Evolutionary conservation across 1,284 basidiomycete genomes (phyloP).

Genomic region (Leccinum pachyderme): DNA sequence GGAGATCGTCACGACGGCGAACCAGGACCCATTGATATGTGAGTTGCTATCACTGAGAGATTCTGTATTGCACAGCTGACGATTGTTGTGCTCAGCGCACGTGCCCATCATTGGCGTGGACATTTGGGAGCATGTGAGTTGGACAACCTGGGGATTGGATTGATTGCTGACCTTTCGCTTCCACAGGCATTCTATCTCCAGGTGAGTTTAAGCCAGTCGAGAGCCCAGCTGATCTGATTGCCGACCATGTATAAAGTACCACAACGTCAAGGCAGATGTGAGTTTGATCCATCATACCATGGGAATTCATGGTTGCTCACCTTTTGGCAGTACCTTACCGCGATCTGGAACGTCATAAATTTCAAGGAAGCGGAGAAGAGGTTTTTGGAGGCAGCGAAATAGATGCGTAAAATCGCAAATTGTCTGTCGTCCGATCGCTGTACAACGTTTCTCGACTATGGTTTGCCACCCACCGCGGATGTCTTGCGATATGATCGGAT

Average conservation of each 20-base stretch:
- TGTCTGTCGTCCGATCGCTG: slow-evolving; percentile 4
- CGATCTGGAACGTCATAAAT: slow-evolving; percentile 84
- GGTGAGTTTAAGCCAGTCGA: slow-evolving; percentile 24
- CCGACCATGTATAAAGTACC: slow-evolving; percentile 59
- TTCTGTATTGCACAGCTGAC: slow-evolving; percentile 9
- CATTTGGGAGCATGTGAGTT: slow-evolving; percentile 89
- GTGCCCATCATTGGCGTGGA: slow-evolving; percentile 93
- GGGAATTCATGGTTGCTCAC: slow-evolving; percentile 1
- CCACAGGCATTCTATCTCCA: slow-evolving; percentile 75
- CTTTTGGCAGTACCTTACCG: slow-evolving; percentile 66
- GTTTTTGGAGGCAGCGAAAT: slow-evolving; percentile 50
- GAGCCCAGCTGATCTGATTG: neutral
- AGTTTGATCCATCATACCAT: slow-evolving; percentile 34
- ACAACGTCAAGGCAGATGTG: slow-evolving; percentile 89
- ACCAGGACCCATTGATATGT: slow-evolving; percentile 94
- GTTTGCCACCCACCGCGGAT: neutral
- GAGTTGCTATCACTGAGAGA: slow-evolving; percentile 22
- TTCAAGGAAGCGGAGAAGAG: slow-evolving; percentile 79
- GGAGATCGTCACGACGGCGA: slow-evolving; percentile 88
- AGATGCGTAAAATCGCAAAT: slow-evolving; percentile 5
- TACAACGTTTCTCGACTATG: slow-evolving; percentile 1
- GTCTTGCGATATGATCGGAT: neutral
- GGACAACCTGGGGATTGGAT: slow-evolving; percentile 1
- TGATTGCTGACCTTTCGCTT: slow-evolving; percentile 10
- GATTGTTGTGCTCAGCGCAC: slow-evolving; percentile 54